Percentiles rank a stretch among this genome's conserved stretches.
phyloP scores from a whole-genome alignment of 1,284 basidiomycete genomes.

The Tetrapyrgos nigripes region DNA sequence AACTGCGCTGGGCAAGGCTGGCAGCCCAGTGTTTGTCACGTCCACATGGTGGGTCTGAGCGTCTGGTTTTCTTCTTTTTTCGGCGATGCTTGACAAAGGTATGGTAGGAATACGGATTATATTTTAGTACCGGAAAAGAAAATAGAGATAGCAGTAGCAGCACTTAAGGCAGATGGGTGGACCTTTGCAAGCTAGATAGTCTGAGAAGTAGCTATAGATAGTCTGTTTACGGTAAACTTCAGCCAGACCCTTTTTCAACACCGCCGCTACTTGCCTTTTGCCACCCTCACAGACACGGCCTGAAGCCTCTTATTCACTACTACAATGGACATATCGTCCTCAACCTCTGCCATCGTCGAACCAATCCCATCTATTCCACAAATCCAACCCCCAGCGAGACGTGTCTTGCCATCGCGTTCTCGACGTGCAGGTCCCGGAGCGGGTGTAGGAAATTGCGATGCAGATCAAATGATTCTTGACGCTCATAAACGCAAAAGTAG shows the following conservation, averaged over 20 bases:
- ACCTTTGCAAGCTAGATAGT: constrained; percentile 8
- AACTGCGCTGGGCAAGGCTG: constrained; percentile 58
- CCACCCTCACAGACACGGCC: background rate
- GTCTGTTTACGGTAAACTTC: background rate
- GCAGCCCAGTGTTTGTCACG: constrained; percentile 65
- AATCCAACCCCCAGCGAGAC: constrained; percentile 60
- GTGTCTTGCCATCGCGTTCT: constrained; percentile 81
- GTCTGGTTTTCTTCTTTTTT: too few relatives aligned
- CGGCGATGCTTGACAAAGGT: too few relatives aligned
- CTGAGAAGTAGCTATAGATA: background rate
- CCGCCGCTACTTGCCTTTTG: background rate
- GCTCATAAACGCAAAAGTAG: constrained; percentile 79
- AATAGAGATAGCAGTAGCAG: constrained; percentile 45
- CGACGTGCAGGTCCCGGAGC: constrained; percentile 81
- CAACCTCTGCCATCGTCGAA: constrained; percentile 29
- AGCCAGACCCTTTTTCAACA: background rate
- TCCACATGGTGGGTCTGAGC: constrained; percentile 68
- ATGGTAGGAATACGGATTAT: constrained; percentile 66
- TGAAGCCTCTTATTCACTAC: too few relatives aligned
- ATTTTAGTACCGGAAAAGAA: constrained; percentile 56
- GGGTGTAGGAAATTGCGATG: constrained; percentile 74
- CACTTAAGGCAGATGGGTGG: constrained; percentile 34
- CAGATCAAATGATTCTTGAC: constrained; percentile 86
- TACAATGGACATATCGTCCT: background rate
- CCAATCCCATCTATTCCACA: constrained; percentile 36